Conservation (phyloP, 1,284 basidiomycete genomes). For the Sanghuangporus weigelae region DNA sequence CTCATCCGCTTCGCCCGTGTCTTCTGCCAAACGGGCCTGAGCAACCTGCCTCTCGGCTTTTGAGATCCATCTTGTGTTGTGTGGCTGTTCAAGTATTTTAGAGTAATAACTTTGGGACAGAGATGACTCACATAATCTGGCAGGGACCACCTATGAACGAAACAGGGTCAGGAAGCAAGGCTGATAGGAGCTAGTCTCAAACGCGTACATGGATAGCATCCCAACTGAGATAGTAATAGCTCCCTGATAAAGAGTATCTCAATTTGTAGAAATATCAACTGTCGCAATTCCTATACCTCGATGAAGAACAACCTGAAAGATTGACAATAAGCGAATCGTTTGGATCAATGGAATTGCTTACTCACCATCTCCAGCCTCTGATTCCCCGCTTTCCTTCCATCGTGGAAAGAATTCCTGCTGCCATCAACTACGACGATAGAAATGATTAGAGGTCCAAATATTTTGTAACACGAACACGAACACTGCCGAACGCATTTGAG, state of each 20-base stretch:
- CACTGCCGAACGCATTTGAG: slow-evolving; percentile 72
- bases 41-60: slow-evolving; percentile 57
- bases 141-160: slow-evolving; percentile 17
- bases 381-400: slow-evolving; percentile 69
- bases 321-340: background rate
- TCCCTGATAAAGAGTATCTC: slow-evolving; percentile 32
- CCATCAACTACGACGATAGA: slow-evolving; percentile 45
- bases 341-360: background rate
- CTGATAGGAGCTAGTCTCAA: background rate
- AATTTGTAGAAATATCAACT: background rate
- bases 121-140: slow-evolving; percentile 25
- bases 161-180: background rate
- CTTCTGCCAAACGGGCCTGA: slow-evolving; percentile 67
- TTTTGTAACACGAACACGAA: slow-evolving; percentile 29
- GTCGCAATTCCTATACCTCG: slow-evolving; percentile 21
- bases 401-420: slow-evolving; percentile 60
- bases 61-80: slow-evolving; percentile 64
- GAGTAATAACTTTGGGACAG: background rate
- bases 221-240: slow-evolving; percentile 52
- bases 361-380: slow-evolving; percentile 65
- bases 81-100: slow-evolving; percentile 35
- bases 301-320: slow-evolving; percentile 25
- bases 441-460: background rate
- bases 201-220: slow-evolving; percentile 46
- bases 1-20: slow-evolving; percentile 67